Evolutionary conservation across 495 filamentous ascomycete species (phyloP).

Genomic region (Aspergillus egyptiacus): DNA sequence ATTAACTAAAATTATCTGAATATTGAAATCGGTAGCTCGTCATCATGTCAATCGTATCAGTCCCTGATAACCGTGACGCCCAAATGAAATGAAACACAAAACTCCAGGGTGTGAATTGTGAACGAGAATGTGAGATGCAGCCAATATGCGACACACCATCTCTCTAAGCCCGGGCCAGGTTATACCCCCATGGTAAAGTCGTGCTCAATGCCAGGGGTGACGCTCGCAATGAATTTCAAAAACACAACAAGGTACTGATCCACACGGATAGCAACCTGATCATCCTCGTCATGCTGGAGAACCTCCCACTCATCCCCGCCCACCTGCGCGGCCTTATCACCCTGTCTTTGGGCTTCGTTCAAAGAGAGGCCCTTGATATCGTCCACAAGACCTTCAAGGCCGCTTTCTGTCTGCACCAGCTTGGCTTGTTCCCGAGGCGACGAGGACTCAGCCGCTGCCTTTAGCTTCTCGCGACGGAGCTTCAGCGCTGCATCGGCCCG

Average conservation of each 20-base stretch:
- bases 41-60: not conserved
- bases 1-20: not conserved
- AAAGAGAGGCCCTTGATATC: conserved; percentile 46
- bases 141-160: too few relatives aligned
- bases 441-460: conserved; percentile 21
- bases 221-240: conserved; percentile 95
- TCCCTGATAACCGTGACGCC: not conserved
- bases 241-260: conserved; percentile 98
- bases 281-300: conserved; percentile 59
- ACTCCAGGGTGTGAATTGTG: not conserved
- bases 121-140: too few relatives aligned
- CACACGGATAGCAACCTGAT: conserved; percentile 85
- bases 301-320: conserved; percentile 86
- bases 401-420: conserved; percentile 50
- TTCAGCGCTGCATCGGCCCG: conserved; percentile 91
- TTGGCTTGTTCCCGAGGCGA: conserved; percentile 2
- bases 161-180: too few relatives aligned
- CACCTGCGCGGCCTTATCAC: conserved; percentile 49
- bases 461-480: conserved; percentile 74
- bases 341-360: conserved; percentile 30
- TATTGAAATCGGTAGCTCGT: not conserved
- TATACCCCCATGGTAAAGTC: conserved; percentile 97
- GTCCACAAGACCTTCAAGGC: conserved; percentile 61
- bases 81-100: not conserved
- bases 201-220: conserved; percentile 95